Base-by-base conservation (phyloP, 1,139 yeast species). In the Schizosaccharomyces versatilis region DNA sequence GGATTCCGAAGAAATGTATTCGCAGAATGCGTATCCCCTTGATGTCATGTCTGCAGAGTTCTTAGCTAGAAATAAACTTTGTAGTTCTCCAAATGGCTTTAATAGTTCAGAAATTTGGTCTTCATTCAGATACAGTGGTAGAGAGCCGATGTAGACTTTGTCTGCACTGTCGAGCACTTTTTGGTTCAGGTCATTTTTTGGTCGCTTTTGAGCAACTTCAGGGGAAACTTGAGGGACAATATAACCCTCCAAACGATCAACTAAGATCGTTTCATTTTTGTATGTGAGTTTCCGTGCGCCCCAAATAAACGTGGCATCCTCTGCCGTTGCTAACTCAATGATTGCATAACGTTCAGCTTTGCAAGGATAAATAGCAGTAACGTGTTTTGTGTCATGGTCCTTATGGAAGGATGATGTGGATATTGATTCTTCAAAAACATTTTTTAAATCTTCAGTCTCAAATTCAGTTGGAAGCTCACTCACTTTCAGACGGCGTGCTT, bases 211-310 rank as follows among this genome's bases (percentile, higher is more conserved):
- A 17, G 57, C 38, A 12, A 52, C 54, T 24, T 57, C 57, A 12
- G 52, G 47, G 9, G 54, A 44, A 41, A 52, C 48, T 36, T 60
- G 63, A 1, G 72, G 70, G 9, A 75, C 73, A 36, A 81, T 72
- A 61, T 80, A 84, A 58, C 78, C 81, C n/a, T 69, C 68, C 1
- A 93, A 90, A 61, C 94, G 71, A 8, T 65, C 60, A 2, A 80
- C 63, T 12, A 79, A 62, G 8, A 60, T 60, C 10, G 65, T 10
- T 69, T 70, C 54, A 70, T 64, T 65, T 53, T 48, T 66, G 59
- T 47, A 67, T 15, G 59, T 64, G 0, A 72, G 73, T 59, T 71
- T 70, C 54, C 78, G 68, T 1, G 82, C 71, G 42, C 73, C 66
- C 1, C 77, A 70, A 1, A 44, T n/a, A 32, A 78, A 66, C 0